Evolutionary conservation across 352 stramenopile genomes (phyloP), one percentile per base, ranked within the genome.

Genomic region (Thalassiosira hispida): DNA sequence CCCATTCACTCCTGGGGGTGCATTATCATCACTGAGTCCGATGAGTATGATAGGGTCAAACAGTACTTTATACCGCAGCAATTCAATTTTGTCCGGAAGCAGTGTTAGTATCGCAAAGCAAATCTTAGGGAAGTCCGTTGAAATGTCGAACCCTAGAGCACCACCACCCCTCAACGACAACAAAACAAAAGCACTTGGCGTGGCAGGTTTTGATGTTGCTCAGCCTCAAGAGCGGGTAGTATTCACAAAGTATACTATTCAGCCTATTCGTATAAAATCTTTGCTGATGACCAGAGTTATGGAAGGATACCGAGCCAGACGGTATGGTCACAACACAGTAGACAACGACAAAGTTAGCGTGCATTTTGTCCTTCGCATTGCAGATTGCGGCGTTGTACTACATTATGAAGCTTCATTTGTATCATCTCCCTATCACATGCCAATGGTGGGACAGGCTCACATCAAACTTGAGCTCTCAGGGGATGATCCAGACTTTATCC

Each of bases 351-450:
- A 93, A 71, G 80, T 92, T 3, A 88, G 78, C 3, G 82, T 94
- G 42, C 83, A 91, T 68, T 85, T 94, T 33, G 84, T 74, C 16
- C 63, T 93, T 12, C 68, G 68, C 25, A 33, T 92, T 29, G n/a
- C 60, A 38, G 83, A 91, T 23, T 84, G 75, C 25, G 84, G 78
- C 42, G 77, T 86, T 44, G 56, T 75, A 18, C 33, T 93, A 20
- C 87, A 93, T 67, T 94, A 94, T 46, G 89, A 94, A 69, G 52
- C 89, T 14, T 89, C 79, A 9, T 94, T 92, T 84, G 84, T 87
- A 22, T 81, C 87, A 42, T 85, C 86, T 16, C 77, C 81, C 0
- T 79, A 74, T 66, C 73, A 88, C 31, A 74, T 81, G 38, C 74
- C 86, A n/a, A 85, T 77, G 35, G 79, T 93, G 8, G 89, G 89